These are phyloP conservation scores for Pythium monospermum DNA, from an alignment of 352 stramenopile genomes.

Conservation along the genomic window DNA sequence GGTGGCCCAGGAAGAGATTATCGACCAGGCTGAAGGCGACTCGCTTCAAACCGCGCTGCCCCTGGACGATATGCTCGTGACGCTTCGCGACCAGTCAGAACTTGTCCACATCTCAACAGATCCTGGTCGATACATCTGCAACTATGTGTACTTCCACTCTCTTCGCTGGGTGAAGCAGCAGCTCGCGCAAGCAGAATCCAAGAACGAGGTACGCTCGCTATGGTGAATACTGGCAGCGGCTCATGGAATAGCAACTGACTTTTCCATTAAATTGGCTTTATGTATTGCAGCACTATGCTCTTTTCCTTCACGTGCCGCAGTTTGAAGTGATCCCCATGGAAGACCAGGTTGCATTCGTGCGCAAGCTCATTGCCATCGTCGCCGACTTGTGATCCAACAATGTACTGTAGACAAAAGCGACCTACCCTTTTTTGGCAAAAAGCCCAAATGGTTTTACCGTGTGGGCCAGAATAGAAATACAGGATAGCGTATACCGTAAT, in stretches of 20 bases:
- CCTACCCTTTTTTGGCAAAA: conserved; percentile 1
- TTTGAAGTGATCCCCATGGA: conserved; percentile 52
- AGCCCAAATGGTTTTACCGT: not conserved
- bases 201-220: conserved; percentile 25
- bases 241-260: too few species aligned
- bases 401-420: not conserved
- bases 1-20: conserved; percentile 47
- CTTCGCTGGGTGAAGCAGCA: conserved; percentile 55
- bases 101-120: conserved; percentile 56
- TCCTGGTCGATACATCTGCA: conserved; percentile 82
- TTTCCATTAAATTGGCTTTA: too few species aligned
- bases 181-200: conserved; percentile 16
- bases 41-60: conserved; percentile 46
- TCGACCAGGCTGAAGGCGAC: conserved; percentile 39
- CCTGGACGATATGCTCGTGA: conserved; percentile 47
- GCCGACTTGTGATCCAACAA: conserved; percentile 27
- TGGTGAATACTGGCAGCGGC: too few species aligned
- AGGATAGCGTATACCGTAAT: not conserved
- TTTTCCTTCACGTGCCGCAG: conserved; percentile 78
- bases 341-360: conserved; percentile 57
- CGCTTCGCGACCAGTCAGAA: conserved; percentile 27
- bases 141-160: conserved; percentile 81
- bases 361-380: conserved; percentile 50
- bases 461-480: not conserved
- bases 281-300: conserved; percentile 35